These are phyloP conservation scores for Cinnamomum micranthum DNA, from an alignment of 164 flowering plant species.

Conservation along the genomic window DNA sequence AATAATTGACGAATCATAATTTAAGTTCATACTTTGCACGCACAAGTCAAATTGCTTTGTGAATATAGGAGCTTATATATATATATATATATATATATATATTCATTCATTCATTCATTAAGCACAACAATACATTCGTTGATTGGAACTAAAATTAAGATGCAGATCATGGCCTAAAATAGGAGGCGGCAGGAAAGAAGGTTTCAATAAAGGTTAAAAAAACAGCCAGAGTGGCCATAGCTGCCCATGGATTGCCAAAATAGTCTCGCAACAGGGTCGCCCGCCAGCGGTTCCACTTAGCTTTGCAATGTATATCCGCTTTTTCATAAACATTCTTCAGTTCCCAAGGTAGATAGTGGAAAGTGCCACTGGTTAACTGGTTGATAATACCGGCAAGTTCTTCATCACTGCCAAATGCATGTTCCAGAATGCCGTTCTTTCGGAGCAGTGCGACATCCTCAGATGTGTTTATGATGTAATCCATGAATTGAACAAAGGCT, in stretches of 20 bases:
- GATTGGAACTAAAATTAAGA: background rate
- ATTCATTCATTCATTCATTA: too few relatives aligned
- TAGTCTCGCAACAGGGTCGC: slow-evolving; percentile 8
- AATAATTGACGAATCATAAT: too few relatives aligned
- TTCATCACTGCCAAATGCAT: slow-evolving; percentile 27
- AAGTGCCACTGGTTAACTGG: too few relatives aligned
- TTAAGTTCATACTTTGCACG: too few relatives aligned
- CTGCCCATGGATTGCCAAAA: slow-evolving; percentile 12
- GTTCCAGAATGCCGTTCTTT: slow-evolving; percentile 17
- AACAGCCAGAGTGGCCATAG: background rate
- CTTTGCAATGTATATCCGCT: background rate
- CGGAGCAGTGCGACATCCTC: slow-evolving; percentile 30
- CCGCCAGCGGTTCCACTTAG: background rate
- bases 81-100: too few relatives aligned
- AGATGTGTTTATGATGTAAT: slow-evolving; percentile 20
- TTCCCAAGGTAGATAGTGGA: too few relatives aligned
- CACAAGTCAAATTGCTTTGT: too few relatives aligned
- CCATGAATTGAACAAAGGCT: slow-evolving; percentile 23
- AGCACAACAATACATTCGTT: too few relatives aligned
- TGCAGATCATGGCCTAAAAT: background rate
- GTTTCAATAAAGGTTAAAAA: slow-evolving; percentile 2
- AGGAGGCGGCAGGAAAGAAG: background rate
- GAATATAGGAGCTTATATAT: too few relatives aligned
- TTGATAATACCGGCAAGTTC: slow-evolving; percentile 9
- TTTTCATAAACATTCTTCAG: background rate